These are phyloP conservation scores for Apostasia shenzhenica DNA, from an alignment of 106 monocot species.

Conservation along the genomic window DNA sequence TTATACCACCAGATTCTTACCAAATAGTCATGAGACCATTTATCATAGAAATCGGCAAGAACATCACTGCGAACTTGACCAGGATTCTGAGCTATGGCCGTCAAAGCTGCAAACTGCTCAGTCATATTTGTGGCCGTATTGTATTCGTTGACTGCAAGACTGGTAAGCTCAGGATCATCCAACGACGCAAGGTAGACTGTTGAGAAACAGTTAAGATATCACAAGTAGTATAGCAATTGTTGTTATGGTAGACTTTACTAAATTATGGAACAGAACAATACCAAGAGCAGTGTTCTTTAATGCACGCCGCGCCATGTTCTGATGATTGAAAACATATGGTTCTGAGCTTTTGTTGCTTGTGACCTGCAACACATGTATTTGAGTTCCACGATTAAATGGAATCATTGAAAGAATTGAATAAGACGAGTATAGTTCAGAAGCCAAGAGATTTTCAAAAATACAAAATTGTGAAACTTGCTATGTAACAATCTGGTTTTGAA, in stretches of 20 bases:
- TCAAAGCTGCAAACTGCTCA: constrained; percentile 89
- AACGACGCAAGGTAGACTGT: constrained; percentile 78
- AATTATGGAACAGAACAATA: constrained; percentile 18
- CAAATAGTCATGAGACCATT: constrained; percentile 88
- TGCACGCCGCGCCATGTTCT: constrained; percentile 70
- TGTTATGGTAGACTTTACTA: background rate
- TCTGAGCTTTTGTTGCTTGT: constrained; percentile 61
- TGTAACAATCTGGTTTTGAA: no score
- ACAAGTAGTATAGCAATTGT: background rate
- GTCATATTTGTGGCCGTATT: constrained; percentile 93
- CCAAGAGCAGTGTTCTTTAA: constrained; percentile 80
- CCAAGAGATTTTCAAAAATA: no score
- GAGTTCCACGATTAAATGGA: background rate
- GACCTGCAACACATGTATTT: constrained; percentile 32
- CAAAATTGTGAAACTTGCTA: no score
- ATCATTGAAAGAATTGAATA: no score
- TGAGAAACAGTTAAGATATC: background rate
- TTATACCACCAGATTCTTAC: constrained; percentile 23
- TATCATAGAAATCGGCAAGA: constrained; percentile 85
- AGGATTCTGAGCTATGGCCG: constrained; percentile 79
- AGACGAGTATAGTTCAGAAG: no score
- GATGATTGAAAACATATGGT: constrained; percentile 74
- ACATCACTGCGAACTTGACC: constrained; percentile 75
- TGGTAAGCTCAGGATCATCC: constrained; percentile 62
- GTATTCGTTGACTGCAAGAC: constrained; percentile 70